phyloP scores from a whole-genome alignment of 1,284 basidiomycete species.

The Caloboletus firmus region DNA sequence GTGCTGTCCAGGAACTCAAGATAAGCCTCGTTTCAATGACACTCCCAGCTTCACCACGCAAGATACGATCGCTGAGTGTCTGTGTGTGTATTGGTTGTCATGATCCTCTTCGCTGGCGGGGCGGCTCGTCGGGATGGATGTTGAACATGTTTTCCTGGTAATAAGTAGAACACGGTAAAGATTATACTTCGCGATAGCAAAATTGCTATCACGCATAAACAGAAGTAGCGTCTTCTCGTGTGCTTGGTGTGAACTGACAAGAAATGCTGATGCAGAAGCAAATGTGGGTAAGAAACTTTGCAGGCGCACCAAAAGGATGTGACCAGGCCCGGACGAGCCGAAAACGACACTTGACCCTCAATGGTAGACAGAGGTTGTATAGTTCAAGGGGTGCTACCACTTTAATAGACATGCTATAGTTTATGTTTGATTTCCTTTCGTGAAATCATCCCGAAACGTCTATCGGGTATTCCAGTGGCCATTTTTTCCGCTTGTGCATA shows the following conservation, averaged over 20 bases:
- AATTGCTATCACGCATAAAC: neutral
- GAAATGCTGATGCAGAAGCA: neutral
- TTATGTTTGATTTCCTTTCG: conserved; percentile 67
- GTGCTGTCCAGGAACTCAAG: conserved; percentile 30
- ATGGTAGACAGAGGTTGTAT: neutral
- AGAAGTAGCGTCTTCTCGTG: neutral
- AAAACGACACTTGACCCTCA: neutral
- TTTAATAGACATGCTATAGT: conserved; percentile 36
- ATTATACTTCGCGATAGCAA: neutral
- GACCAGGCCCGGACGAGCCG: neutral
- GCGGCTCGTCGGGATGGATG: neutral
- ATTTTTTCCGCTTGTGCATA: conserved; percentile 66
- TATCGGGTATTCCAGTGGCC: conserved; percentile 54
- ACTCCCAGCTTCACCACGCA: conserved; percentile 13
- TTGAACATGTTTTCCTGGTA: conserved; percentile 1
- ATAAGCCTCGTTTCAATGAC: conserved; percentile 19
- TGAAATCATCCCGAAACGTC: conserved; percentile 58
- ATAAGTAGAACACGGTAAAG: neutral
- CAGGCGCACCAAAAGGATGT: neutral
- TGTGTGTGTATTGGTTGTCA: neutral
- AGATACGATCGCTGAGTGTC: conserved; percentile 38
- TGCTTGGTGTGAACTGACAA: neutral
- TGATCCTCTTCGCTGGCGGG: conserved; percentile 5
- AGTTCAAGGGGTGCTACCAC: neutral
- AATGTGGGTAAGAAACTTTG: neutral